A percentile compares a stretch with the other conserved stretches of the same genome.
phyloP scores from a whole-genome alignment of 2,329 filamentous ascomycete species.

The Akanthomyces lecanii region DNA sequence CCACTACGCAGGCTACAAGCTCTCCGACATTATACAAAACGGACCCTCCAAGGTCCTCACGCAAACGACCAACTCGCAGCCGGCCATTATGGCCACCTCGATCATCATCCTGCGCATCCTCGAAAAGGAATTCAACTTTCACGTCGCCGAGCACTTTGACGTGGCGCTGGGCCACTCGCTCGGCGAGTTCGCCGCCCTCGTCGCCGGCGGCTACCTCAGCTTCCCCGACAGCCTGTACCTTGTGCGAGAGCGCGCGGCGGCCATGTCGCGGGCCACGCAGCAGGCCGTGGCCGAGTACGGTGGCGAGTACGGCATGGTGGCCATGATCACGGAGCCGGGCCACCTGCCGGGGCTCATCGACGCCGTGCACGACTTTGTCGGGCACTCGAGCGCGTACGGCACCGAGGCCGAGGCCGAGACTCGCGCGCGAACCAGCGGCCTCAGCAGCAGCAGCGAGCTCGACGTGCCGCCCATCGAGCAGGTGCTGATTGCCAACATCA shows the following conservation, averaged over 20 bases:
- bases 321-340: conserved; percentile 79
- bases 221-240: conserved; percentile 75
- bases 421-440: background rate
- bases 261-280: conserved; percentile 74
- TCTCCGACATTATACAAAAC: conserved; percentile 73
- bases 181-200: conserved; percentile 88
- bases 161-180: conserved; percentile 86
- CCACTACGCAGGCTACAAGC: conserved; percentile 64
- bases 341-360: conserved; percentile 66
- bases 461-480: conserved; percentile 75
- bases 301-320: conserved; percentile 91
- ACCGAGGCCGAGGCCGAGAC: conserved; percentile 53
- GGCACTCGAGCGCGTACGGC: conserved; percentile 56
- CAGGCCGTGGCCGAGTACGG: conserved; percentile 63
- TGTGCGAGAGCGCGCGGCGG: conserved; percentile 71
- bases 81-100: conserved; percentile 93
- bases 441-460: conserved; percentile 43
- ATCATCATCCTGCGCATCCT: conserved; percentile 84
- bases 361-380: conserved; percentile 75
- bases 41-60: conserved; percentile 76
- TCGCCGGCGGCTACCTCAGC: conserved; percentile 73
- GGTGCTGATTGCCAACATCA: conserved; percentile 89
- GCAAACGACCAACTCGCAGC: conserved; percentile 82
- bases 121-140: conserved; percentile 79
- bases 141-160: conserved; percentile 65